Base-by-base conservation (phyloP, 805 yeast genomes). In the Grigorovia jiainica region DNA sequence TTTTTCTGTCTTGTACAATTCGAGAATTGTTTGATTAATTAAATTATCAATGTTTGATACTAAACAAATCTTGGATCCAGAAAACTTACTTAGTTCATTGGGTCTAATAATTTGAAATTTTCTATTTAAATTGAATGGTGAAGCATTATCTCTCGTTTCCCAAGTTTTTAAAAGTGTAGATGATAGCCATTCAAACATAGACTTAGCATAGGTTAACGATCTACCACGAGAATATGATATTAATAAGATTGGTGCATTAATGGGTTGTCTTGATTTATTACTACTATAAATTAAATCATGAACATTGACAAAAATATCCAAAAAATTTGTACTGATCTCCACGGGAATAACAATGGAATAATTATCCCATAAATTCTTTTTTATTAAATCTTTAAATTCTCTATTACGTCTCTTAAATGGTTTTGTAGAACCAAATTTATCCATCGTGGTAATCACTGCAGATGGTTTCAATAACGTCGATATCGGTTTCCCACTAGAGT, bases 131-230 rank as follows among this genome's bases (percentile, higher is more conserved):
- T 84, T 94, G 56, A 90, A 89, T 1, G 97, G 95, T 2, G 82
- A 73, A 42, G 73, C 74, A 29, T 54, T 57, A 41, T 79, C 79
- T 46, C 75, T 71, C 7, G 72, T 66, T 54, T 87, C 95, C 90
- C 95, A 87, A 36, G 78, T 82, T 51, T 83, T 82, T 20, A 85
- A 74, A n/a, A 87, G 72, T n/a, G 80, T 72, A 0, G 90, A 75
- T 0, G 95, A 79, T 87, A 92, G 82, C 97, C 97, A 92, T 65
- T 92, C 98, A 23, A 90, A 64, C 81, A 92, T 83, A 43, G 87
- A 82, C 11, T 86, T 76, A 0, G 97, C 95, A 55, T 83, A 86
- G 20, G 82, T 73, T 43, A 92, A 61, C 4, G 82, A 72, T 53
- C 90, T 78, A 3, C 87, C 76, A 20, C 92, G 94, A 0, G 87